A percentile compares a stretch with the other conserved stretches of the same genome.
Evolutionary conservation across 345 rosid species (phyloP).

Genomic region (Noccaea caerulescens): DNA sequence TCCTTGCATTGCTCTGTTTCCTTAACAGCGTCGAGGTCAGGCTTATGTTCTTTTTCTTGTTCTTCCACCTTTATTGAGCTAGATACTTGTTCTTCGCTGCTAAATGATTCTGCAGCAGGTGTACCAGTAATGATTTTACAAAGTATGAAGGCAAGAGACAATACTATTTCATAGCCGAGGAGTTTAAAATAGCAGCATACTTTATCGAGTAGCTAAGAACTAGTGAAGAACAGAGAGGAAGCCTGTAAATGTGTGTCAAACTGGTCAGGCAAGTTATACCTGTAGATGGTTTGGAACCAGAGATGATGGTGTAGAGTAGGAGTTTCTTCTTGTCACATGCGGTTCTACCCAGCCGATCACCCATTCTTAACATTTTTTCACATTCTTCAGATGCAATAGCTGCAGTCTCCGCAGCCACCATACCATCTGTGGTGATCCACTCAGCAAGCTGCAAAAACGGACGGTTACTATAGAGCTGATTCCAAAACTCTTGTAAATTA

Average conservation of each 20-base stretch:
- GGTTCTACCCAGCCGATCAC: constrained; percentile 91
- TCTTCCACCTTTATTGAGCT: constrained; percentile 71
- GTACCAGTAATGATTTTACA: constrained; percentile 25
- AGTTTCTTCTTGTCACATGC: constrained; percentile 93
- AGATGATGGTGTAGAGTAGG: constrained; percentile 83
- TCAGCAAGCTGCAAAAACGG: constrained; percentile 74
- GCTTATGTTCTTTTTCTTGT: too few species aligned
- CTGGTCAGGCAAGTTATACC: too few species aligned
- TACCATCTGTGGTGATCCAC: constrained; percentile 89
- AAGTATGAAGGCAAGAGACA: constrained; percentile 22
- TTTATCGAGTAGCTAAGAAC: too few species aligned
- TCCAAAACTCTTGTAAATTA: constrained; percentile 21
- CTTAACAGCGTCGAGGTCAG: constrained; percentile 61
- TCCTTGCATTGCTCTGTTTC: constrained; percentile 74
- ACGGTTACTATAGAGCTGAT: constrained; percentile 33
- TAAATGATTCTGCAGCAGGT: constrained; percentile 62
- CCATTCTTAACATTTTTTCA: constrained; percentile 90
- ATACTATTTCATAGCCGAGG: constrained; percentile 13
- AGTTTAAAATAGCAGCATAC: constrained; percentile 52
- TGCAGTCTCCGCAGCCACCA: constrained; percentile 78
- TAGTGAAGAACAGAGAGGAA: too few species aligned
- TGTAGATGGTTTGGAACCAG: too few species aligned
- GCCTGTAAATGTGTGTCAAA: too few species aligned
- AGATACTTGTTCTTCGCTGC: constrained; percentile 56
- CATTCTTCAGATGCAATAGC: constrained; percentile 95